Percentiles rank a stretch among this genome's conserved stretches.
These are phyloP conservation scores for Komagataella ulmi DNA, from an alignment of 805 yeast genomes.

Conservation along the genomic window DNA sequence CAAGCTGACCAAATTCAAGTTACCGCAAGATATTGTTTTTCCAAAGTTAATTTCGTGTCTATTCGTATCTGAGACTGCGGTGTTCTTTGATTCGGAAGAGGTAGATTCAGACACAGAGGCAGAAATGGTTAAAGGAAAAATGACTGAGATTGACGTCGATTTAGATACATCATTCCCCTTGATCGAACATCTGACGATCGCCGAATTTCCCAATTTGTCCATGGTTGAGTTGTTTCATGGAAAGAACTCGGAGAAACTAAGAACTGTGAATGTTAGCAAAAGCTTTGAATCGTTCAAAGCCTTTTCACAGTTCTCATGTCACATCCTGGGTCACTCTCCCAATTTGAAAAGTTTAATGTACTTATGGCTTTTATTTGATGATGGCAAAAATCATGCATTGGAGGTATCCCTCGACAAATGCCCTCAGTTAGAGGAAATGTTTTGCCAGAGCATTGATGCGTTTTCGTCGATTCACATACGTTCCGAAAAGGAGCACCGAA, in stretches of 20 bases:
- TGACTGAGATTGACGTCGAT: not conserved
- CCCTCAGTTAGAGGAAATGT: not conserved
- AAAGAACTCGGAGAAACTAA: not conserved
- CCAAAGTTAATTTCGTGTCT: not conserved
- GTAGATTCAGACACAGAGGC: not conserved
- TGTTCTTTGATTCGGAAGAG: too few relatives aligned
- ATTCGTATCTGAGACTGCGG: too few relatives aligned
- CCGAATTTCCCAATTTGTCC: not conserved
- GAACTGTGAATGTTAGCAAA: not conserved
- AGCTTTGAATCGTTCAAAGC: not conserved
- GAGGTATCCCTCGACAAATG: not conserved
- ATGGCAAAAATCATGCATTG: not conserved
- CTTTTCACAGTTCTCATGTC: not conserved
- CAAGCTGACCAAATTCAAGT: not conserved
- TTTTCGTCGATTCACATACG: not conserved
- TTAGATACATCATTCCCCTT: not conserved
- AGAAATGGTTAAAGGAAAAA: not conserved
- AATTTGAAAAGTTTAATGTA: not conserved
- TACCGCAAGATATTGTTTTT: not conserved
- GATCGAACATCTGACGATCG: not conserved
- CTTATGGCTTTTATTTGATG: not conserved
- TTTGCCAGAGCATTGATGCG: not conserved
- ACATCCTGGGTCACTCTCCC: not conserved
- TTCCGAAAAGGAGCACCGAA: not conserved
- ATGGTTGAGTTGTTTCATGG: not conserved